These are phyloP conservation scores for Hydrangea macrophylla DNA, from an alignment of 148 eudicot species.

Conservation along the genomic window DNA sequence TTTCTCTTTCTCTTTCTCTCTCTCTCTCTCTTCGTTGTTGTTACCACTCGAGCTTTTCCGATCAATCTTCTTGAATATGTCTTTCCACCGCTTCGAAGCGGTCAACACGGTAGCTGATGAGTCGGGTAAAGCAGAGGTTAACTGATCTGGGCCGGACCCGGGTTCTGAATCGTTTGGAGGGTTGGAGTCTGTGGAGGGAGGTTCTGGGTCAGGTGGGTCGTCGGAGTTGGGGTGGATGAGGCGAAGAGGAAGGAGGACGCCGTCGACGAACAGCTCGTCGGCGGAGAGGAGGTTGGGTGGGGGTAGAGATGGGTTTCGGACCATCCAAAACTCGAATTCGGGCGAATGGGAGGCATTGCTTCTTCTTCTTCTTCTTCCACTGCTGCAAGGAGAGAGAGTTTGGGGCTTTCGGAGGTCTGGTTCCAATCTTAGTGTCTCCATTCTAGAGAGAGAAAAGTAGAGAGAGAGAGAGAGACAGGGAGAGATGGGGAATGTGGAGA, in stretches of 20 bases:
- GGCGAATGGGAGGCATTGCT: conserved; percentile 40
- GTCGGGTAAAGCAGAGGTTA: conserved; percentile 7
- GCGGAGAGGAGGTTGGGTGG: conserved; percentile 65
- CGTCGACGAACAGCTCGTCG: conserved; percentile 80
- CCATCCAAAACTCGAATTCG: conserved; percentile 75
- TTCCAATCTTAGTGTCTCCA: conserved; percentile 9
- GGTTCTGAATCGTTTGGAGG: conserved; percentile 16
- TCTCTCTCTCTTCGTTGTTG: background rate
- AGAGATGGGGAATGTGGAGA: background rate
- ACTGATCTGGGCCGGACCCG: conserved; percentile 9
- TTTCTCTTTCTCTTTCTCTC: conserved; percentile 30
- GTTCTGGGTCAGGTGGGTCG: conserved; percentile 6
- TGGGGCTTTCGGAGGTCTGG: conserved; percentile 14
- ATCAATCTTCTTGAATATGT: conserved; percentile 53
- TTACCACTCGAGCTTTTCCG: background rate
- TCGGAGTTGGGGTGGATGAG: conserved; percentile 34
- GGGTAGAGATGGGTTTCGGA: conserved; percentile 35
- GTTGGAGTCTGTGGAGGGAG: conserved; percentile 15
- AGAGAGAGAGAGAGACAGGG: conserved; percentile 17
- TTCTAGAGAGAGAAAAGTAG: background rate
- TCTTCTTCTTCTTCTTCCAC: conserved; percentile 27
- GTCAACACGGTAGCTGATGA: conserved; percentile 13
- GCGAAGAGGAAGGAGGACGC: conserved; percentile 76
- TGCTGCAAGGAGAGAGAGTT: conserved; percentile 24
- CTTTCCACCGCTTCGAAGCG: conserved; percentile 77